phyloP scores from a whole-genome alignment of 805 yeast genomes.

The Ogataea kodamae region DNA sequence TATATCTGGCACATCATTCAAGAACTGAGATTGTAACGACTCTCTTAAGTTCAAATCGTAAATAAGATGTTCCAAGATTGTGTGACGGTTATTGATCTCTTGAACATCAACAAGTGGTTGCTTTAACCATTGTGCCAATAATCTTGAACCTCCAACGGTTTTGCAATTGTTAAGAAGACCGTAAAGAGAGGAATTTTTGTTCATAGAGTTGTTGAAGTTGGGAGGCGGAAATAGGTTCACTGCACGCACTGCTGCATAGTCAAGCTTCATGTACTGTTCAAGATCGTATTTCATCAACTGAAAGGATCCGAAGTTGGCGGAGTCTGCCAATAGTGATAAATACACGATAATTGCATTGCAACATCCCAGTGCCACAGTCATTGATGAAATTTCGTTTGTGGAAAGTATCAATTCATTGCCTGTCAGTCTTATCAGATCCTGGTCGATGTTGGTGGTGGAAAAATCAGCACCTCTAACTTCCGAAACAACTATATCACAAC shows the following conservation, averaged over 20 bases:
- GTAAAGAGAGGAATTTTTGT: conserved; percentile 52
- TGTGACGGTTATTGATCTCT: conserved; percentile 65
- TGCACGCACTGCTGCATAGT: conserved; percentile 85
- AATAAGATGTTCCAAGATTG: conserved; percentile 69
- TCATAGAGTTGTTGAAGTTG: conserved; percentile 43
- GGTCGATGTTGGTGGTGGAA: conserved; percentile 64
- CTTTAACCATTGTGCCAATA: conserved; percentile 90
- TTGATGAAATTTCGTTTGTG: conserved; percentile 50
- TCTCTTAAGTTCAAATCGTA: conserved; percentile 66
- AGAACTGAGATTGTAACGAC: conserved; percentile 60
- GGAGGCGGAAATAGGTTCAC: conserved; percentile 75
- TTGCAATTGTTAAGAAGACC: conserved; percentile 87
- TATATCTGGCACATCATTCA: conserved; percentile 78
- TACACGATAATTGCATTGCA: conserved; percentile 68
- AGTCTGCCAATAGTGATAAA: conserved; percentile 58
- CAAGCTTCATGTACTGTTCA: conserved; percentile 82
- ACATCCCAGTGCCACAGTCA: conserved; percentile 53
- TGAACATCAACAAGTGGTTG: conserved; percentile 77
- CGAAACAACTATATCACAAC: conserved; percentile 74
- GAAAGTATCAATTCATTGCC: conserved; percentile 52
- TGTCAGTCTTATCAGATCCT: conserved; percentile 71
- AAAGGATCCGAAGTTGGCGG: conserved; percentile 51
- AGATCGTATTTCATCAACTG: conserved; percentile 65
- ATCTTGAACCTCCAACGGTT: conserved; percentile 82
- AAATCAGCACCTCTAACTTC: conserved; percentile 56